phyloP scores from a whole-genome alignment of 768 basidiomycete species.

The Pulveroboletus sp. region DNA sequence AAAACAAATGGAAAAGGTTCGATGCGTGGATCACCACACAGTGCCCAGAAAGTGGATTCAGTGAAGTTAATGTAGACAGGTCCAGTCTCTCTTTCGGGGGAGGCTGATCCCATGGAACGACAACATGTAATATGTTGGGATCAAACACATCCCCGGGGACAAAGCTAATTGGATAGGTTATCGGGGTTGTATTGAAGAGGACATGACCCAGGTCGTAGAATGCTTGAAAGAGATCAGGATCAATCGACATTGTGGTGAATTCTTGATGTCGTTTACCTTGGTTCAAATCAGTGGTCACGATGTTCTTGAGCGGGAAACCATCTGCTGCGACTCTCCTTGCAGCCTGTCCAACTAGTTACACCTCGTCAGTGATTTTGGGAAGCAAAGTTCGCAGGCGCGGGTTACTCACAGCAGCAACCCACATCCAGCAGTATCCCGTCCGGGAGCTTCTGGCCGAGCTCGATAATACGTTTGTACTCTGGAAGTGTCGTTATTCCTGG shows the following conservation, averaged over 20 bases:
- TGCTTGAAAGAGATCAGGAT: conserved; percentile 28
- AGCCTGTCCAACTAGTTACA: conserved; percentile 28
- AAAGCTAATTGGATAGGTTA: conserved; percentile 48
- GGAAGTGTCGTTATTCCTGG: conserved; percentile 9
- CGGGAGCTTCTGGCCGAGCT: conserved; percentile 33
- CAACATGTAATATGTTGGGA: conserved; percentile 35
- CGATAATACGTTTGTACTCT: conserved; percentile 27
- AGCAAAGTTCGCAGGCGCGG: not conserved
- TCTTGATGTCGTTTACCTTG: conserved; percentile 23
- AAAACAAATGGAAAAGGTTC: conserved; percentile 42
- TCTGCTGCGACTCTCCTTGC: conserved; percentile 38
- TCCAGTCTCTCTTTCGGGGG: conserved; percentile 22
- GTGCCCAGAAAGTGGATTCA: conserved; percentile 45
- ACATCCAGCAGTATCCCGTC: conserved; percentile 41
- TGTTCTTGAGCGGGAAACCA: conserved; percentile 38
- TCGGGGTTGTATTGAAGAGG: conserved; percentile 52
- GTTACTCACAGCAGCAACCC: conserved; percentile 40
- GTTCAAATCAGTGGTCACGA: conserved; percentile 37
- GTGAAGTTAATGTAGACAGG: conserved; percentile 35
- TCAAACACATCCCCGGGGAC: conserved; percentile 54
- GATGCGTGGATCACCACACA: conserved; percentile 48
- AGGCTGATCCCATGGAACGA: conserved; percentile 26
- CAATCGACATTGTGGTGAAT: not conserved
- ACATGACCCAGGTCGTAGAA: conserved; percentile 58
- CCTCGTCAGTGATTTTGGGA: not conserved